A percentile compares a stretch with the other conserved stretches of the same genome.
phyloP scores from a whole-genome alignment of 2,329 filamentous ascomycete species.

The Pseudogymnoascus sp. region DNA sequence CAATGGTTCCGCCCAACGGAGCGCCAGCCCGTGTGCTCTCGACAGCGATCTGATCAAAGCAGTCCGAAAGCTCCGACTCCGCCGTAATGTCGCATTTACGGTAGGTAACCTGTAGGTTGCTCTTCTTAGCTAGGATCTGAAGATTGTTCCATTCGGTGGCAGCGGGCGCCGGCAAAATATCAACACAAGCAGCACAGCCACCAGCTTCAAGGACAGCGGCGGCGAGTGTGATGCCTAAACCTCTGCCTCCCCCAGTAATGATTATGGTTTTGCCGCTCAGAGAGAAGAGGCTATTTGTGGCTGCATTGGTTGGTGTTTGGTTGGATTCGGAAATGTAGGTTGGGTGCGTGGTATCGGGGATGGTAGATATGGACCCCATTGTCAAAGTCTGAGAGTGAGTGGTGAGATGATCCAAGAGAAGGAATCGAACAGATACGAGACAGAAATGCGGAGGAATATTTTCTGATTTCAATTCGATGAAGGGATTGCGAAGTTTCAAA shows the following conservation, averaged over 20 bases:
- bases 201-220: conserved; percentile 41
- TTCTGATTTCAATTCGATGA: background rate
- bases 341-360: conserved; percentile 12
- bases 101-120: conserved; percentile 23
- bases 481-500: background rate
- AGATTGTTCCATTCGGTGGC: conserved; percentile 31
- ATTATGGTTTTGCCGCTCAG: conserved; percentile 36
- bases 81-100: conserved; percentile 40
- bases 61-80: conserved; percentile 31
- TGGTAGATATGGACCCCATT: background rate
- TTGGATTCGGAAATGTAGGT: conserved; percentile 24
- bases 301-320: conserved; percentile 23
- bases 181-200: conserved; percentile 41
- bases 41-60: conserved; percentile 19
- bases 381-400: background rate
- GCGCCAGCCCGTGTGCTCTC: background rate
- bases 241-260: conserved; percentile 44
- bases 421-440: background rate
- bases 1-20: conserved; percentile 24
- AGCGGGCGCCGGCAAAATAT: conserved; percentile 34
- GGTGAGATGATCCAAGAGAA: background rate
- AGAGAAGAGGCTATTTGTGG: conserved; percentile 34
- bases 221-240: conserved; percentile 43
- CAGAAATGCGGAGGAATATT: background rate
- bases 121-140: background rate